phyloP scores from a whole-genome alignment of 345 rosid species.

The Moringa oleifera region DNA sequence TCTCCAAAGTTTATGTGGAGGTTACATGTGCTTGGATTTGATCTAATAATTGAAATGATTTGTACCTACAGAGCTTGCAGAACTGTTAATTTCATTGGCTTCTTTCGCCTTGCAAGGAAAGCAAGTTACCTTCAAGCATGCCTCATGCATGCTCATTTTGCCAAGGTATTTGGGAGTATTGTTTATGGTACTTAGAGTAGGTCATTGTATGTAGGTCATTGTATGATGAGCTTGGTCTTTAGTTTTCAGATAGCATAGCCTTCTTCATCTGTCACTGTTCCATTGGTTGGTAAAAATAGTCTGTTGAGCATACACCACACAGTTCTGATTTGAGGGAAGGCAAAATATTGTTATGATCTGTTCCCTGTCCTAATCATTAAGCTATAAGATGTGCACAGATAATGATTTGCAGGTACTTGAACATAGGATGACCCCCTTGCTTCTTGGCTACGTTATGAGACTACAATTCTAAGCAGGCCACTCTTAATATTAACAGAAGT shows the following conservation, averaged over 20 bases:
- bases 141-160: slow-evolving; percentile 98
- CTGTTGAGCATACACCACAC: neutral
- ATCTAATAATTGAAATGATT: slow-evolving; percentile 27
- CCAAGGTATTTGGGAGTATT: slow-evolving; percentile 56
- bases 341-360: neutral
- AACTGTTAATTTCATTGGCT: slow-evolving; percentile 78
- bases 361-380: neutral
- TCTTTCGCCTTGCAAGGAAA: slow-evolving; percentile 87
- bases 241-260: neutral
- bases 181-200: slow-evolving; percentile 3
- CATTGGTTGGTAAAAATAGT: neutral
- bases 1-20: slow-evolving; percentile 3
- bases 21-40: slow-evolving; percentile 20
- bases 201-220: neutral
- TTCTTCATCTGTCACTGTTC: neutral
- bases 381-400: neutral
- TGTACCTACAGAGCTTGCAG: slow-evolving; percentile 76
- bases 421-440: neutral
- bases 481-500: neutral
- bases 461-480: neutral
- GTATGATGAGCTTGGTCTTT: neutral
- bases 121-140: slow-evolving; percentile 97
- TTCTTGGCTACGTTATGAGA: neutral
- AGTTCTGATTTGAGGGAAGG: neutral
- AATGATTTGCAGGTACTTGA: neutral